phyloP scores from a whole-genome alignment of 176 grass and related monocot species.

The Elaeis guineensis region DNA sequence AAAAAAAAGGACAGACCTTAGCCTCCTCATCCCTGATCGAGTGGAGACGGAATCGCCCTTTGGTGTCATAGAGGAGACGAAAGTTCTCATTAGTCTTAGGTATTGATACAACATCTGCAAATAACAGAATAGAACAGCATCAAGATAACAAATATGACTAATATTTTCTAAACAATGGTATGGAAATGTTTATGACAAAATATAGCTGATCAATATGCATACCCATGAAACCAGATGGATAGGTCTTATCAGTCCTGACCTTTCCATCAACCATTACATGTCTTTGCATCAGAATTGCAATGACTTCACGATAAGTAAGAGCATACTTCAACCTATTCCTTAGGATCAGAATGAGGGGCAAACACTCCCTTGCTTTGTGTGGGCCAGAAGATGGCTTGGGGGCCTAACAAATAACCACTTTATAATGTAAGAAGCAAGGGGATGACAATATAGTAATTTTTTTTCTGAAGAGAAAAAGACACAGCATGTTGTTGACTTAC shows the following conservation, averaged over 20 bases:
- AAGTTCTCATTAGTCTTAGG: slow-evolving; percentile 26
- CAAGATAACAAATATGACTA: no score
- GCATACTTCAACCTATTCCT: slow-evolving; percentile 12
- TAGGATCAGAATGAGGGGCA: slow-evolving; percentile 7
- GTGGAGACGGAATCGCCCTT: slow-evolving; percentile 22
- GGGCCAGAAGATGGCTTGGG: slow-evolving; percentile 17
- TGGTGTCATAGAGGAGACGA: slow-evolving; percentile 26
- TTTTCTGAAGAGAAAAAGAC: no score
- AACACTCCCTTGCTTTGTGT: slow-evolving; percentile 7
- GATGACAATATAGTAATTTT: no score
- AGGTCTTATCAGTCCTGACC: slow-evolving; percentile 5
- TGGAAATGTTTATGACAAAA: no score
- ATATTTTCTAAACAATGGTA: no score
- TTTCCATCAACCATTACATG: slow-evolving; percentile 13
- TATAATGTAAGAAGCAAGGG: no score
- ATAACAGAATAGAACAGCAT: neutral
- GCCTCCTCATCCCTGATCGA: slow-evolving; percentile 23
- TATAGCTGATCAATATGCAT: neutral
- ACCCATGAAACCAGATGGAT: slow-evolving; percentile 18
- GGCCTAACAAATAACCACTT: slow-evolving; percentile 5
- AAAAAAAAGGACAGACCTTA: slow-evolving; percentile 1
- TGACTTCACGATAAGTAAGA: slow-evolving; percentile 6
- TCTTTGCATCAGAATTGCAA: slow-evolving; percentile 10
- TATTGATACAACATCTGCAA: slow-evolving; percentile 21
- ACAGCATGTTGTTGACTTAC: neutral